These are phyloP conservation scores for Sordariomycetes sp. DNA, from an alignment of 2,329 filamentous ascomycete species.

Conservation along the genomic window DNA sequence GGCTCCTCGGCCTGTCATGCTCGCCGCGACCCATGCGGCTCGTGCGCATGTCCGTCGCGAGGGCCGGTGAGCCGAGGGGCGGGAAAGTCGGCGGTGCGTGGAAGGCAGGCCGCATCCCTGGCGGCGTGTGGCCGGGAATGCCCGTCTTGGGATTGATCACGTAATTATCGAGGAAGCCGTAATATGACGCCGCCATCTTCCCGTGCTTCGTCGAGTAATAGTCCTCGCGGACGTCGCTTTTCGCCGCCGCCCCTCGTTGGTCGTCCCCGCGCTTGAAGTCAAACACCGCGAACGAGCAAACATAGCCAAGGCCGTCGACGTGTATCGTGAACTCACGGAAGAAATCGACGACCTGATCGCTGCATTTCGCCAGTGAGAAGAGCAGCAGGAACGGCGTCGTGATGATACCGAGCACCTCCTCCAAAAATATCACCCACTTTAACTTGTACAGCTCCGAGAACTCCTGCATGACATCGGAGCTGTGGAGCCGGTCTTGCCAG, in stretches of 20 bases:
- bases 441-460: conserved; percentile 86
- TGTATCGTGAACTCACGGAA: conserved; percentile 97
- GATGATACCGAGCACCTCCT: conserved; percentile 85
- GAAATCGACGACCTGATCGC: conserved; percentile 90
- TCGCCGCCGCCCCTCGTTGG: conserved; percentile 22
- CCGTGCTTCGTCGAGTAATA: conserved; percentile 93
- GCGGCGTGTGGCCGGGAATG: conserved; percentile 45
- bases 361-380: conserved; percentile 74
- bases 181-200: conserved; percentile 97
- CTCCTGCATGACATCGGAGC: conserved; percentile 81
- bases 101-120: conserved; percentile 41
- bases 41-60: conserved; percentile 29
- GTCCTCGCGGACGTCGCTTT: conserved; percentile 66
- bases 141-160: conserved; percentile 59
- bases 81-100: conserved; percentile 67
- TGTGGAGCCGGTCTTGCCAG: conserved; percentile 85
- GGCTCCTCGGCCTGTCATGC: conserved; percentile 6
- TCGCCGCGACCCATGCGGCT: conserved; percentile 11
- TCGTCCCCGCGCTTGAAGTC: conserved; percentile 77
- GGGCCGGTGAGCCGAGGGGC: conserved; percentile 49
- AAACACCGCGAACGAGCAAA: conserved; percentile 95
- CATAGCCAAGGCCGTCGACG: conserved; percentile 88
- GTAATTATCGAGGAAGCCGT: conserved; percentile 91
- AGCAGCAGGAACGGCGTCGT: conserved; percentile 83
- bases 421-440: conserved; percentile 80